A percentile compares a stretch with the other conserved stretches of the same genome.
Conservation (phyloP, 768 basidiomycete genomes). For the Cystobasidium ongulense region DNA sequence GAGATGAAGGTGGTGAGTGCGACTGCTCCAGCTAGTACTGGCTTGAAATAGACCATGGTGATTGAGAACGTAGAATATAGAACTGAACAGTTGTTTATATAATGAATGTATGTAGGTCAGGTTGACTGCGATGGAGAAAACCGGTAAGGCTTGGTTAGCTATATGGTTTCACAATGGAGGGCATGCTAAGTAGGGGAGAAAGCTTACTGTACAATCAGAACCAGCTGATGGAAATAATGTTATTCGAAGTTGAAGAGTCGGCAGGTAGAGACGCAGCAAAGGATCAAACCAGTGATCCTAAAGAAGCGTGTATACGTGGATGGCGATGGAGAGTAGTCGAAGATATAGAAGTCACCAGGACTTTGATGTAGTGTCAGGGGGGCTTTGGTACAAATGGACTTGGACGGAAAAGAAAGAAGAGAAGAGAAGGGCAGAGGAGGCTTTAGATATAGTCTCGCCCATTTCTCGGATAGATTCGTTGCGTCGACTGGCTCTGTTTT, state of each 20-base stretch:
- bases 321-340: background rate
- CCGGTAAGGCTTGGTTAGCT: background rate
- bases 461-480: background rate
- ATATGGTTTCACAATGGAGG: background rate
- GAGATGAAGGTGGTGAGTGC: background rate
- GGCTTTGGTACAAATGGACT: background rate
- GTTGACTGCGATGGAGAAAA: background rate
- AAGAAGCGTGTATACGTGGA: background rate
- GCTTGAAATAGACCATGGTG: constrained; percentile 18
- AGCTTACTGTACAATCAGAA: constrained; percentile 18
- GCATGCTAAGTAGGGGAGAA: background rate
- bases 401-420: constrained; percentile 6
- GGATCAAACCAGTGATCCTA: constrained; percentile 17
- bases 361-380: background rate
- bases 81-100: background rate
- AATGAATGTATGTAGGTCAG: constrained; percentile 6
- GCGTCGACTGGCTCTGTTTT: background rate
- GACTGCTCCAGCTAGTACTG: background rate
- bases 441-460: background rate
- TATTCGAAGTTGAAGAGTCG: background rate
- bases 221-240: constrained; percentile 17
- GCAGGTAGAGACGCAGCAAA: background rate
- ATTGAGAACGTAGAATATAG: background rate
- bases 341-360: constrained; percentile 20
- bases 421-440: background rate